Evolutionary conservation across 2,329 filamentous ascomycete species (phyloP).

Genomic region (Sporothrix schenckii): DNA sequence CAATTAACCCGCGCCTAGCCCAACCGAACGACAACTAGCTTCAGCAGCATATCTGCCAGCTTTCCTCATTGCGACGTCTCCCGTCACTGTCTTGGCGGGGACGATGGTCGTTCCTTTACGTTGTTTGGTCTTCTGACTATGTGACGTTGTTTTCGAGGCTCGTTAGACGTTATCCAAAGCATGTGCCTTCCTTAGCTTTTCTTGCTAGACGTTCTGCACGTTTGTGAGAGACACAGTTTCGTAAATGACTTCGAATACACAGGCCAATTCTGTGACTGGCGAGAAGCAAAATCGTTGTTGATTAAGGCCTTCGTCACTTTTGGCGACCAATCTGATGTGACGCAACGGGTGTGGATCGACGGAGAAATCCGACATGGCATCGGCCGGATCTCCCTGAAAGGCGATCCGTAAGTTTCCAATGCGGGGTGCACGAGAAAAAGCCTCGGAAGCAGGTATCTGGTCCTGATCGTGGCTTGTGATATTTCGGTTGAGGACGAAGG

Average conservation of each 20-base stretch:
- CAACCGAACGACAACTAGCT: background rate
- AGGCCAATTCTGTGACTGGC: too few species aligned
- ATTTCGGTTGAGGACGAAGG: background rate
- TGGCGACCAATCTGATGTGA: background rate
- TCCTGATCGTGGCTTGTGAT: conserved; percentile 21
- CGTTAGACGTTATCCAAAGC: background rate
- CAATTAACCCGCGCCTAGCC: conserved; percentile 3
- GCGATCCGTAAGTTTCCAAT: background rate
- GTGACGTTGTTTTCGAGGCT: background rate
- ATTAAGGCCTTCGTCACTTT: background rate
- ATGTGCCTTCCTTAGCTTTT: background rate
- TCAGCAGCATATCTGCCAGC: too few species aligned
- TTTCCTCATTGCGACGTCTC: background rate
- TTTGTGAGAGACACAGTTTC: background rate
- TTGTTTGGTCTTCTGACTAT: conserved; percentile 4
- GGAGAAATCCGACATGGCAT: background rate
- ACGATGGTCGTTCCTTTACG: background rate
- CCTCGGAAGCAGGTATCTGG: conserved; percentile 4
- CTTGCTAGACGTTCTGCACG: background rate
- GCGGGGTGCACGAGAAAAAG: background rate
- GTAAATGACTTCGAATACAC: too few species aligned
- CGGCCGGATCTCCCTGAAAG: background rate
- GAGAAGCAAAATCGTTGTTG: background rate
- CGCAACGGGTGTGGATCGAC: background rate
- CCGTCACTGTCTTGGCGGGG: background rate